These are phyloP conservation scores for Fusarium subglutinans DNA, from an alignment of 2,329 filamentous ascomycete genomes.

Conservation along the genomic window DNA sequence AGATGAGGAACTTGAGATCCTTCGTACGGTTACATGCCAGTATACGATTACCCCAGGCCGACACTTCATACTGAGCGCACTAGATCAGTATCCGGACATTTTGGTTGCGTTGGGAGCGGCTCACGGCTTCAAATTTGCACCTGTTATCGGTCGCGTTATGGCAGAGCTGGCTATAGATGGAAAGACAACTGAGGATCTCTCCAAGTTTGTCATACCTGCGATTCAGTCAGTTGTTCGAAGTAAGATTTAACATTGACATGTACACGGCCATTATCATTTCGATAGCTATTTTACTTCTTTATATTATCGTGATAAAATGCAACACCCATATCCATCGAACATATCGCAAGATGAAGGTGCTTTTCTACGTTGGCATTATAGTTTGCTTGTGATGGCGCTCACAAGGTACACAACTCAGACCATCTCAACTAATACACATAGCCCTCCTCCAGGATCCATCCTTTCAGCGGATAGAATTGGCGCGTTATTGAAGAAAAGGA, in stretches of 20 bases:
- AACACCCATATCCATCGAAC: rapidly evolving
- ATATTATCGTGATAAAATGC: rapidly evolving
- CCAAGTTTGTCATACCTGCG: not conserved
- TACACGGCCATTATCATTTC: rapidly evolving
- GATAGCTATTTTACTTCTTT: not conserved
- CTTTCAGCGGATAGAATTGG: too few species aligned
- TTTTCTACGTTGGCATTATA: too few species aligned
- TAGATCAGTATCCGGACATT: not conserved
- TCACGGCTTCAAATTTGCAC: conserved; percentile 1
- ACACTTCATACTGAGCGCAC: not conserved
- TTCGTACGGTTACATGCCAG: not conserved
- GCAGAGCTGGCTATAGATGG: not conserved
- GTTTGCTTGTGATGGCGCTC: rapidly evolving
- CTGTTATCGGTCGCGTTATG: not conserved
- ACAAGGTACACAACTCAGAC: too few species aligned
- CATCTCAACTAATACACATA: too few species aligned
- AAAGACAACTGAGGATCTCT: not conserved
- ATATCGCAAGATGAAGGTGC: too few species aligned
- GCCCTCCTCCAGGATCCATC: rapidly evolving
- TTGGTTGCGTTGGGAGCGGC: not conserved
- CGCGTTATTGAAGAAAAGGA: rapidly evolving
- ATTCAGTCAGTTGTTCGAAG: not conserved
- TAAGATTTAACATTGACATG: not conserved
- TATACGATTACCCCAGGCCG: not conserved
- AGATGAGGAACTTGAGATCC: not conserved